Base-by-base conservation (phyloP, 2,329 filamentous ascomycete genomes). In the Phyllosticta citrichinensis region DNA sequence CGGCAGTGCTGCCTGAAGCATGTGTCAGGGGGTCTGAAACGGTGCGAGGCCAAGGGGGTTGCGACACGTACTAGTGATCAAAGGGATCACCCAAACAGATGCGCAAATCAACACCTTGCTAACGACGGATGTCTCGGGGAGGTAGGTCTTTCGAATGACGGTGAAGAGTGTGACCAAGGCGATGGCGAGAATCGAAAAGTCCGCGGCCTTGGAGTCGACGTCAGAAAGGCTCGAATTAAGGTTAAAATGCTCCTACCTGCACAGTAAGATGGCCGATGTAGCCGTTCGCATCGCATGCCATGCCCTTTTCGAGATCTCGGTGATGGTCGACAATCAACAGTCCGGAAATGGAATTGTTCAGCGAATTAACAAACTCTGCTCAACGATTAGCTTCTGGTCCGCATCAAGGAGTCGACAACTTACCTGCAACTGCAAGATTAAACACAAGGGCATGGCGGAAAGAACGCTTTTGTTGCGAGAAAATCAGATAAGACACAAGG, bases 261-360 rank as follows among this genome's bases (percentile, higher is more conserved):
- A 79, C 77, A 2, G 74, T 77, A 54, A 79, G 68, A 59, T 80
- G 78, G 24, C 76, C 76, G 47, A 78, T 63, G 67, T 74, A 77
- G 40, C 76, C 78, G 64, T 79, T 80, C 19, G 74, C 60, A 9
- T 69, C 69, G 63, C 77, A 80, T 2, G 70, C 71, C 0, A 66
- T 14, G 12, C 74, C 71, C 9, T 68, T 62, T 6, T 61, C 52
- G 17, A 75, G 64, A 12, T 70, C 30, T 52, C 63, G 64, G 0
- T 63, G 63, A 30, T 70, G 66, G 3, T 63, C 63, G 4, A 76
- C 64, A 14, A 72, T 70, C 52, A 73, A 67, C 22, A 73, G 66
- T 20, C 77, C 77, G 1, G 76, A 78, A 14, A 76, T 66, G 3
- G 72, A 70, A 64, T 79, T 78, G 67, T 77, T 76, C 14, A 73